These are phyloP conservation scores for Ramaria rubella DNA, from an alignment of 768 basidiomycete genomes.

Conservation along the genomic window DNA sequence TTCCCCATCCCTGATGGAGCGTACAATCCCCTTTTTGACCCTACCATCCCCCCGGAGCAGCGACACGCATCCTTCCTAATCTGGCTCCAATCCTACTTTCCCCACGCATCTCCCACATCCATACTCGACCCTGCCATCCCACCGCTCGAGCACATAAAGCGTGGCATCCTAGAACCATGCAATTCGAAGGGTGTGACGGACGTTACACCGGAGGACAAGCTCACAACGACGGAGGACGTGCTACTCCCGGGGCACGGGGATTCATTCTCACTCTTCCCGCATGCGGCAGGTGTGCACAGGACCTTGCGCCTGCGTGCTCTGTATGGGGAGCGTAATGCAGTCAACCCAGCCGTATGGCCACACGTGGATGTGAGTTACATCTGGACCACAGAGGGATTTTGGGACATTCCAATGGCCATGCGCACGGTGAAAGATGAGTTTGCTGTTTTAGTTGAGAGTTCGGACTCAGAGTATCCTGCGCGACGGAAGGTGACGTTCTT, in stretches of 20 bases:
- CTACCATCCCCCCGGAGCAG: neutral
- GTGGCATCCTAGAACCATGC: neutral
- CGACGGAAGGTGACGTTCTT: conserved; percentile 3
- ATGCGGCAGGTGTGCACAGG: neutral
- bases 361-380: neutral
- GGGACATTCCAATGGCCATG: neutral
- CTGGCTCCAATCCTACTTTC: neutral
- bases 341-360: neutral
- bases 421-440: neutral
- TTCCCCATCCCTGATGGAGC: neutral
- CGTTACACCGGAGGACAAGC: neutral
- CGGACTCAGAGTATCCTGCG: neutral
- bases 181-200: neutral
- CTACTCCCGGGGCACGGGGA: too few species aligned
- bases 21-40: conserved; percentile 1
- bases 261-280: neutral
- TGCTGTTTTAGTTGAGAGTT: neutral
- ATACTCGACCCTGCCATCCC: neutral
- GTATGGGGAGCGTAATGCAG: neutral
- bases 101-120: neutral
- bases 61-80: neutral
- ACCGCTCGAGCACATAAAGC: neutral
- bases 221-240: too few species aligned
- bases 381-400: neutral
- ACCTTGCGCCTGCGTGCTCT: neutral